phyloP scores from a whole-genome alignment of 2,329 filamentous ascomycete species.

The Ophiostoma novo-ulmi region DNA sequence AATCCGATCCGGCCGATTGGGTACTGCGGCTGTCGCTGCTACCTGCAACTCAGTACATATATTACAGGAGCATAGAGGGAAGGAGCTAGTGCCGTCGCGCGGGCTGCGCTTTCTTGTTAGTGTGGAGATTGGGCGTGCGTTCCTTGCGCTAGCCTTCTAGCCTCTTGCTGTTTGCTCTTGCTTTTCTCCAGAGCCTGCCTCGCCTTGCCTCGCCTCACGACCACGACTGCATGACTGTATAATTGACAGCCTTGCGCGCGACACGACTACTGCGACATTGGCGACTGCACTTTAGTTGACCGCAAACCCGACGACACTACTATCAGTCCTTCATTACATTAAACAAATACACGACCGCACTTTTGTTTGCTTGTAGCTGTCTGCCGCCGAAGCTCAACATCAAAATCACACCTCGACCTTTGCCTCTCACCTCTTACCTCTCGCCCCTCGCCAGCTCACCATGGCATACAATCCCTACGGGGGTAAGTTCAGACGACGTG shows the following conservation, averaged over 20 bases:
- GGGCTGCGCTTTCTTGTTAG: neutral
- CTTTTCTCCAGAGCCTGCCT: constrained; percentile 14
- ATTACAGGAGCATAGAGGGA: neutral
- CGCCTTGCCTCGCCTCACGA: neutral
- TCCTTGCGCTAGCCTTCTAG: constrained; percentile 14
- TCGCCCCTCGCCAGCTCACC: neutral
- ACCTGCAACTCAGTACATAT: too few species aligned
- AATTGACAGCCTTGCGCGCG: constrained; percentile 9
- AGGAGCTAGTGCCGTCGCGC: constrained; percentile 1
- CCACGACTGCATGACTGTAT: constrained; percentile 8
- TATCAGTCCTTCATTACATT: neutral
- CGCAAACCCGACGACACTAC: neutral
- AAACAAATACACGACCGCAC: neutral
- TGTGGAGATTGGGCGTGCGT: constrained; percentile 5
- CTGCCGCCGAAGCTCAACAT: neutral
- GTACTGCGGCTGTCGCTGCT: neutral
- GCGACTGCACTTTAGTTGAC: neutral
- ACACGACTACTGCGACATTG: neutral
- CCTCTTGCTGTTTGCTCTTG: neutral
- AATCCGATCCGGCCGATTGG: constrained; percentile 20
- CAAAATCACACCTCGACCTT: neutral
- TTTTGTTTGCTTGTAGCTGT: neutral
- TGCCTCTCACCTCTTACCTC: neutral
- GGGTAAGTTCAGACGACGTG: constrained; percentile 35
- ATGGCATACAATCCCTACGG: constrained; percentile 62